Base-by-base conservation (phyloP, 1,139 yeast genomes). In the Geotrichum klebahnii region DNA sequence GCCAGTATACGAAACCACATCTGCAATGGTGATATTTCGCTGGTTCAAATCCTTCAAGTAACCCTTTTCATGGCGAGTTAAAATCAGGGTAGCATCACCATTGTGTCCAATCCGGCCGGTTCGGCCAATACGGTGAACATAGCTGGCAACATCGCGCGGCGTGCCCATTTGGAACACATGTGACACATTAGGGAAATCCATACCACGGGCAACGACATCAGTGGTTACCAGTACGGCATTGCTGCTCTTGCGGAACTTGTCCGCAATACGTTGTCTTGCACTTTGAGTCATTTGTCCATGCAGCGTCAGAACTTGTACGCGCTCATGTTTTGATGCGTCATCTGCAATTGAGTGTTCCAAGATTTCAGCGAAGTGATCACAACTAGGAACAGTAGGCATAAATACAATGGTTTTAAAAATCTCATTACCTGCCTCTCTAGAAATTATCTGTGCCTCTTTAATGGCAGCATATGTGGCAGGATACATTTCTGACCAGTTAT, bases 191-290 rank as follows among this genome's bases (percentile, higher is more conserved):
- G 89, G 90, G 75, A 89, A 85, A 71, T 89, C 96, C 82, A 92
- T 82, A 61, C 98, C 97, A 71, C 97, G 81, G 2, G 97, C 97
- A 57, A 92, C 95, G 50, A 92, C 97, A 69, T 90, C 96, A 1
- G 96, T 87, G 42, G 95, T 84, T 46, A 90, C 78, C 51, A 90
- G 73, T 38, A 90, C 63, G 51, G 86, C 83, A 24, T 72, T 68
- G 36, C 68, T 62, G 28, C 74, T 62, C 40, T 62, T 66, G 63
- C 84, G 77, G 73, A 84, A 87, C 20, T 61, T 64, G 49, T 71
- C 71, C 51, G 85, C 81, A 23, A 79, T 68, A 53, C 74, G 69
- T 61, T 81, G 83, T 66, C 96, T 79, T 34, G 73, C 73, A 37
- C 73, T 68, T 67, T 86, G 96, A 29, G 81, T 66, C 69, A 84